Evolutionary conservation across 306 rosid species (phyloP), one percentile per base, ranked within the genome.

Genomic region (Benincasa hispida): DNA sequence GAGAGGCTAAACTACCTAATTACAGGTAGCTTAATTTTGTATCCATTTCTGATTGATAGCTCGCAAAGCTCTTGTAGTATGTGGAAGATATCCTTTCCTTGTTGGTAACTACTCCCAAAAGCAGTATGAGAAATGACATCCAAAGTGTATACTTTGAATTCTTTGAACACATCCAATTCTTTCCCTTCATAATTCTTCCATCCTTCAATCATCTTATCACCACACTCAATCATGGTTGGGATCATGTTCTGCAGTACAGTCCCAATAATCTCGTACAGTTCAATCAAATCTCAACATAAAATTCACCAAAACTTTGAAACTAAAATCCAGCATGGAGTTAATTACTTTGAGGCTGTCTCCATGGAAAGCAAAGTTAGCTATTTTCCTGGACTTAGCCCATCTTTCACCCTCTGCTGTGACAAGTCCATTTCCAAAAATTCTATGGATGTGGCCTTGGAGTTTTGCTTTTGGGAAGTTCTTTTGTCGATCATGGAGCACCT

Each of bases 351-450:
- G 78, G 72, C 78, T 86, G 59, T 83, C 85, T 5, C 69, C 81
- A 79, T 86, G 89, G 45, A 86, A 81, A 48, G 85, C 83, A 72
- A 34, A 58, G 54, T 81, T 77, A 25, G 85, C 85, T 9, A 86
- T 39, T 76, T 81, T 86, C 21, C 83, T 22, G 24, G 78, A 10
- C 34, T 58, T 83, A 2, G 17, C 75, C 86, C 86, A 83, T 53
- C 68, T 76, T 57, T 76, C 79, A 14, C 81, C 78, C 10, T 77
- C 61, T n/a, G 78, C 41, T 24, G 50, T 67, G 67, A 24, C 57
- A 22, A 82, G 65, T 14, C 88, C 84, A 78, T 82, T 77, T 54
- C 84, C 84, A 1, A 85, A 42, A 27, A 85, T 13, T 81, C 53
- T 77, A 66, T 78, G 76, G 4, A 34, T 0, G 34, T 17, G 41